Conservation (phyloP, 495 filamentous ascomycete genomes). For the Annulohypoxylon moriforme region DNA sequence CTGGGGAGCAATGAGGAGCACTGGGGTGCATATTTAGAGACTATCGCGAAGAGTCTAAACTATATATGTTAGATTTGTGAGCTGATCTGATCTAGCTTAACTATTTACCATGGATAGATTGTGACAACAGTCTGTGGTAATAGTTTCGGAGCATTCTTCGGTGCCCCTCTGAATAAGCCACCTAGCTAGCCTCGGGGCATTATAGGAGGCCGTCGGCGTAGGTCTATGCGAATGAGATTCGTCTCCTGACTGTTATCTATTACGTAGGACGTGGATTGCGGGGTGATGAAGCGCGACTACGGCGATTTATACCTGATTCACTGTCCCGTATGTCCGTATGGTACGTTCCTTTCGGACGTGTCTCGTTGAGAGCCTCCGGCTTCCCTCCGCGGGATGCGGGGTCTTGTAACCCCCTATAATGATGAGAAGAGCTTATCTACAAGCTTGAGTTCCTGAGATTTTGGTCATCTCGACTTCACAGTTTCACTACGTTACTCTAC, state of each 20-base stretch:
- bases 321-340: conserved; percentile 1
- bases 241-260: conserved; percentile 1
- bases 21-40: conserved; percentile 3
- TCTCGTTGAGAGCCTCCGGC: neutral
- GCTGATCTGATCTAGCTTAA: neutral
- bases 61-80: neutral
- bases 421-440: conserved; percentile 8
- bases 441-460: neutral
- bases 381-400: conserved; percentile 27
- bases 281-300: conserved; percentile 14
- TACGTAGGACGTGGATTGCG: conserved; percentile 11
- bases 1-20: neutral
- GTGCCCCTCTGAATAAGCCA: conserved; percentile 2
- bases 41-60: neutral
- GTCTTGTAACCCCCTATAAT: neutral
- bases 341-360: neutral
- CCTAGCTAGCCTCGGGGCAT: conserved; percentile 2
- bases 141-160: conserved; percentile 8
- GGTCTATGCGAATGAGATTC: neutral
- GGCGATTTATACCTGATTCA: conserved; percentile 28
- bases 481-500: neutral
- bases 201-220: neutral
- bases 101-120: neutral
- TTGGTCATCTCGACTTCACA: neutral
- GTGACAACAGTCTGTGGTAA: neutral